Evolutionary conservation across 2,329 filamentous ascomycete species (phyloP).

Genomic region (Penicillium brasilianum): DNA sequence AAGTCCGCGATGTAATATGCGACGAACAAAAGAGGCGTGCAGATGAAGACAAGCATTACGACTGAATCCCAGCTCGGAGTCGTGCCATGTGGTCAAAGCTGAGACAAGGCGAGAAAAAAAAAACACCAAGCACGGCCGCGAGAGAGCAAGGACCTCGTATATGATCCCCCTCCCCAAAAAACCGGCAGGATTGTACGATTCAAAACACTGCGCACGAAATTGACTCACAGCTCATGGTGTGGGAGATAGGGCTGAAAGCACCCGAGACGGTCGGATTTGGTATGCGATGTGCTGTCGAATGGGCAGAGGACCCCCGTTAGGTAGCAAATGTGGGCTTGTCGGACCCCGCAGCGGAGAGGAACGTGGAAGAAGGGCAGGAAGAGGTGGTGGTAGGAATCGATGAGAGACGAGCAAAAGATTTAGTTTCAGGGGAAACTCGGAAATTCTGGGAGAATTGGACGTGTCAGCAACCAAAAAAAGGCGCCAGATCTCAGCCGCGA

Average conservation of each 20-base stretch:
- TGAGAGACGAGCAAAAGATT: too few species aligned
- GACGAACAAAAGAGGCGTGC: conserved; percentile 8
- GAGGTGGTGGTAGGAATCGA: not conserved
- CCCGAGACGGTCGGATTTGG: conserved; percentile 15
- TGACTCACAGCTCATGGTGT: conserved; percentile 37
- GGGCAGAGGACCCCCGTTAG: conserved; percentile 22
- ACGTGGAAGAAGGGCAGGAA: not conserved
- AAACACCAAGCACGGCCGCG: not conserved
- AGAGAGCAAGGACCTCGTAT: not conserved
- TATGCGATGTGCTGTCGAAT: conserved; percentile 20
- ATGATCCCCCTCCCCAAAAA: not conserved
- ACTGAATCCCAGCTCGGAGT: conserved; percentile 2
- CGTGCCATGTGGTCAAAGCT: conserved; percentile 15
- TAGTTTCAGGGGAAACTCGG: conserved; percentile 4
- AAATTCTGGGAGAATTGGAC: conserved; percentile 1
- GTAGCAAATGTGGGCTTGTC: conserved; percentile 25
- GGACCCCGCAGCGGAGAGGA: conserved; percentile 27
- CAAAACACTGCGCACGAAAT: conserved; percentile 15
- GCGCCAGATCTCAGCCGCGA: conserved; percentile 16
- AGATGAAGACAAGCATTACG: conserved; percentile 13
- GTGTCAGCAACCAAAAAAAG: conserved; percentile 8
- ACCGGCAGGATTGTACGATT: conserved; percentile 1
- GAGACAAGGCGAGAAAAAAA: conserved; percentile 9
- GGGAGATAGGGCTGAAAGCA: conserved; percentile 23
- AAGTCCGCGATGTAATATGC: conserved; percentile 20